These are phyloP conservation scores for Boletus huronensis DNA, from an alignment of 768 basidiomycete genomes.

Conservation along the genomic window DNA sequence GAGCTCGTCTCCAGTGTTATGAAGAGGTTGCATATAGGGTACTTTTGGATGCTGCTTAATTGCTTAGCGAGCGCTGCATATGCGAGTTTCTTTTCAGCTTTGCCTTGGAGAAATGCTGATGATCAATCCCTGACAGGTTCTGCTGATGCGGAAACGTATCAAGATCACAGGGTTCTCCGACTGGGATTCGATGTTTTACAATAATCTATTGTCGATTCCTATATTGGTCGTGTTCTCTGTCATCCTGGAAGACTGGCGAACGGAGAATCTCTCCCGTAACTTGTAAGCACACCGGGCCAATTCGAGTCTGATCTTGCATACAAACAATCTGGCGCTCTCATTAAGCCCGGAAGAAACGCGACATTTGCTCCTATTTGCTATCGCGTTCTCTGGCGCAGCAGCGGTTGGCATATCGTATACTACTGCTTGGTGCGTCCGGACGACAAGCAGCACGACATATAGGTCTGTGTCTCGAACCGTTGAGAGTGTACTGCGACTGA, in stretches of 20 bases:
- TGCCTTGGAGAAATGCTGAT: constrained; percentile 2
- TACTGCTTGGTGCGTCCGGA: constrained; percentile 97
- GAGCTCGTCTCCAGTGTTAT: constrained; percentile 44
- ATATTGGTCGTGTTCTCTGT: constrained; percentile 81
- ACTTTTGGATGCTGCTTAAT: constrained; percentile 95
- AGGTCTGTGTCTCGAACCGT: constrained; percentile 47
- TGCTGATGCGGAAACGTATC: constrained; percentile 95
- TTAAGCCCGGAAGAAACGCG: constrained; percentile 80
- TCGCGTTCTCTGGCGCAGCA: constrained; percentile 94
- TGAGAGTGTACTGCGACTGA: constrained; percentile 7
- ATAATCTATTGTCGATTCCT: constrained; percentile 93
- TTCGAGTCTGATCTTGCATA: background rate
- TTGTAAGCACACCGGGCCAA: constrained; percentile 64
- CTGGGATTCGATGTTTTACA: constrained; percentile 99
- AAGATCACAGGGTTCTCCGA: constrained; percentile 94
- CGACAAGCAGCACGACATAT: constrained; percentile 97
- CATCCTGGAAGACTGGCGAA: constrained; percentile 85
- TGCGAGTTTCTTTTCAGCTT: constrained; percentile 44
- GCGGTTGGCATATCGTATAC: constrained; percentile 98
- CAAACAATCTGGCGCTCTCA: background rate
- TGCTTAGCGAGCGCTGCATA: constrained; percentile 89
- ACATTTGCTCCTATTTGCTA: constrained; percentile 74
- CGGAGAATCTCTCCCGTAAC: constrained; percentile 70
- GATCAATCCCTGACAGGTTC: constrained; percentile 52
- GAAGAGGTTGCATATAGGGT: constrained; percentile 69